Conservation (phyloP, 495 filamentous ascomycete genomes). For the Thermochaetoides thermophila region DNA sequence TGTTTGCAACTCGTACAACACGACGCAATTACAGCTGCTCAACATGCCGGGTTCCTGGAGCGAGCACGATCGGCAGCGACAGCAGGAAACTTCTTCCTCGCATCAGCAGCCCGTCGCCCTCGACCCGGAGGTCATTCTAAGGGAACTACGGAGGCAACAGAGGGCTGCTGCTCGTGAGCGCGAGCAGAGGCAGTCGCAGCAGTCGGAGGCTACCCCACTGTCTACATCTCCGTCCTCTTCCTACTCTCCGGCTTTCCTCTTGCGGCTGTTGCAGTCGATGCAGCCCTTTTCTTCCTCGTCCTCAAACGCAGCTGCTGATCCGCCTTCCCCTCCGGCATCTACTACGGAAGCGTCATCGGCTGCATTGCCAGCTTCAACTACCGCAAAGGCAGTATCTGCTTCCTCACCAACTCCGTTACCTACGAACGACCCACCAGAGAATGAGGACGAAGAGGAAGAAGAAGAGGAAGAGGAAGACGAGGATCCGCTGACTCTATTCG, state of each 20-base stretch:
- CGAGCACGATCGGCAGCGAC: neutral
- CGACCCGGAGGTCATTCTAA: neutral
- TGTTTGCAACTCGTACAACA: constrained; percentile 75
- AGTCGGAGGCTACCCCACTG: neutral
- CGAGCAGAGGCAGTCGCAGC: neutral
- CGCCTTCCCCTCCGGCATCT: neutral
- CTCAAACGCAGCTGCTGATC: constrained; percentile 1
- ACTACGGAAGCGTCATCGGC: neutral
- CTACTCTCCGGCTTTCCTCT: constrained; percentile 3
- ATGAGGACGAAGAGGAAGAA: constrained; percentile 1
- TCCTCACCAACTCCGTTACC: neutral
- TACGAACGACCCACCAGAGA: neutral
- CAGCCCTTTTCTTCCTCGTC: no score
- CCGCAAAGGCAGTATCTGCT: neutral
- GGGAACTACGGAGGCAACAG: no score
- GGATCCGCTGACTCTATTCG: constrained; percentile 7
- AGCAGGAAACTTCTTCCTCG: no score
- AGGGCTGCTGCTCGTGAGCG: neutral
- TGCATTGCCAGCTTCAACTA: neutral
- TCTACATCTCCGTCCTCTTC: constrained; percentile 2
- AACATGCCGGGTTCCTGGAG: constrained; percentile 13
- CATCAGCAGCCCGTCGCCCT: neutral
- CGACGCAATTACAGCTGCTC: constrained; percentile 50
- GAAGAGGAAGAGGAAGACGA: constrained; percentile 6
- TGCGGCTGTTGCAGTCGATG: no score